Evolutionary conservation across 2,329 filamentous ascomycete genomes (phyloP).

Genomic region (Colletotrichum sp.): DNA sequence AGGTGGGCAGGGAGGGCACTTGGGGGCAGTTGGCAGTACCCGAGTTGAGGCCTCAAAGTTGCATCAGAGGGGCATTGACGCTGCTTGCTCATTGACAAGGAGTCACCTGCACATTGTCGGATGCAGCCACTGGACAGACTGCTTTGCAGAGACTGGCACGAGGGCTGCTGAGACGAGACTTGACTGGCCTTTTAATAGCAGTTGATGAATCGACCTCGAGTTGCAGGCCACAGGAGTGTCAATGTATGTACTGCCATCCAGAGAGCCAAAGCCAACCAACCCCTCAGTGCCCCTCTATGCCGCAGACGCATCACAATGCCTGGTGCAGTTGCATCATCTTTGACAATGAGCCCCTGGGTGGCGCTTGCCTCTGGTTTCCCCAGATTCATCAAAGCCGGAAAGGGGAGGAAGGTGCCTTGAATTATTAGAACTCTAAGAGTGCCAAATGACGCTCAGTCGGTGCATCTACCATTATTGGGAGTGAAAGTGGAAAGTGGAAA

Average conservation of each 20-base stretch:
- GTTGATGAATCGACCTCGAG: neutral
- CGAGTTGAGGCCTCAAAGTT: neutral
- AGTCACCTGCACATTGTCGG: constrained; percentile 7
- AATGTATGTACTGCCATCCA: neutral
- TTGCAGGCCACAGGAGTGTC: neutral
- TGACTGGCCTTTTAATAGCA: neutral
- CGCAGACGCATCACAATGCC: neutral
- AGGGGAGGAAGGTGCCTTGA: neutral
- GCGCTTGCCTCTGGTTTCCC: neutral
- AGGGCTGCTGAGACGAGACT: neutral
- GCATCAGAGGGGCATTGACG: neutral
- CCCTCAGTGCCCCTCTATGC: neutral
- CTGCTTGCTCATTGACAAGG: neutral
- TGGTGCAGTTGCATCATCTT: neutral
- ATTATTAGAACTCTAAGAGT: neutral
- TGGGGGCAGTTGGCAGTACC: neutral
- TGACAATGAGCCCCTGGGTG: neutral
- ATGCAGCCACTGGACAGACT: neutral
- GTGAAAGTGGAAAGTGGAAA: neutral
- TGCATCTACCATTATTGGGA: neutral
- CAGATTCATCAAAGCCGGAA: neutral
- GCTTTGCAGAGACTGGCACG: constrained; percentile 5
- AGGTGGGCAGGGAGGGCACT: neutral
- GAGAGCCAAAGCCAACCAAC: neutral
- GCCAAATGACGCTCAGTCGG: neutral